These are phyloP conservation scores for Penicillium brevicompactum DNA, from an alignment of 2,329 filamentous ascomycete genomes.

Conservation along the genomic window DNA sequence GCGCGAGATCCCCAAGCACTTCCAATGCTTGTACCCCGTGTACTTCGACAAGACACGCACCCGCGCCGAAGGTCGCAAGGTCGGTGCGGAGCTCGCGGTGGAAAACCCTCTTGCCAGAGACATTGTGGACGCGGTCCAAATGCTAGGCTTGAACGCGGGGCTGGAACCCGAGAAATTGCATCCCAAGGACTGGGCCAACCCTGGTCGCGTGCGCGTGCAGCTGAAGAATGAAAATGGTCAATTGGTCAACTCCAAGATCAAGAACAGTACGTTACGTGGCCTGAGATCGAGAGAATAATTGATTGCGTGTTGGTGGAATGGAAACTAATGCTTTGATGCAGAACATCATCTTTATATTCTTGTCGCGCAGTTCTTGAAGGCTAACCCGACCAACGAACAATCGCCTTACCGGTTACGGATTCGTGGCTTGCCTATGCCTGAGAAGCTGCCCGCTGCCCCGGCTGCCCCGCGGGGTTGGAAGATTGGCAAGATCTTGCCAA, in stretches of 20 bases:
- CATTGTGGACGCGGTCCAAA: slow-evolving; percentile 81
- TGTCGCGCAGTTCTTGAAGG: slow-evolving; percentile 73
- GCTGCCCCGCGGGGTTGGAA: slow-evolving; percentile 89
- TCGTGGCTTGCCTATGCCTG: slow-evolving; percentile 68
- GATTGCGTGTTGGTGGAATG: background rate
- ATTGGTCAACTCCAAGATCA: slow-evolving; percentile 55
- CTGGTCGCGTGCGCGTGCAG: slow-evolving; percentile 80
- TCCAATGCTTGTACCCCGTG: slow-evolving; percentile 88
- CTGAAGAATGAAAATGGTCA: slow-evolving; percentile 61
- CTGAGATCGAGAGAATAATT: background rate
- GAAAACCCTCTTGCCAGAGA: slow-evolving; percentile 83
- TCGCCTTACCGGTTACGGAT: slow-evolving; percentile 72
- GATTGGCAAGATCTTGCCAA: slow-evolving; percentile 78
- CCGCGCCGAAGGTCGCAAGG: slow-evolving; percentile 79
- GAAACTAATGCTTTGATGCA: slow-evolving; percentile 16
- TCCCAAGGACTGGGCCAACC: slow-evolving; percentile 97
- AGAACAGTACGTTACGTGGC: slow-evolving; percentile 64
- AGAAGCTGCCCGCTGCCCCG: slow-evolving; percentile 70
- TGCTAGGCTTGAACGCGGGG: slow-evolving; percentile 63
- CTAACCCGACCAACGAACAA: slow-evolving; percentile 74
- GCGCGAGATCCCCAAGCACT: slow-evolving; percentile 67
- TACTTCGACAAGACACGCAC: slow-evolving; percentile 78
- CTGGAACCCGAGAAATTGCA: slow-evolving; percentile 92
- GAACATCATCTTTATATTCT: slow-evolving; percentile 86
- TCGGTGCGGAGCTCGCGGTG: slow-evolving; percentile 71